phyloP scores from a whole-genome alignment of 2,329 filamentous ascomycete genomes.

The Ceratocystis eucalypticola region DNA sequence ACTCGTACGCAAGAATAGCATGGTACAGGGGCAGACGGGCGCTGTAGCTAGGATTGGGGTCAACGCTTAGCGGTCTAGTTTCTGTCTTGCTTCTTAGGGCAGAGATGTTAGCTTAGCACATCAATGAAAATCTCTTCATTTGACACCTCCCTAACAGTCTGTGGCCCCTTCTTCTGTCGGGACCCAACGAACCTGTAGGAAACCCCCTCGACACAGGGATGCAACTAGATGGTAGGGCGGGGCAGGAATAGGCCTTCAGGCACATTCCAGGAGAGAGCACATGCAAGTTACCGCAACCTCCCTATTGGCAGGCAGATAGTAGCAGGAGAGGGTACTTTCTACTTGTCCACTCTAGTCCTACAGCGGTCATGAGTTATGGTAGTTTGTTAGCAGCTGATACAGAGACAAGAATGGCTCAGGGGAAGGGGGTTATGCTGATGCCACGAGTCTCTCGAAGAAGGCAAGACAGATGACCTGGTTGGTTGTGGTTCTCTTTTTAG shows the following conservation, averaged over 20 bases:
- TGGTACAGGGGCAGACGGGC: too few relatives aligned
- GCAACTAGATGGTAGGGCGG: neutral
- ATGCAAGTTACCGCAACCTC: neutral
- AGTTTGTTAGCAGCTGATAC: conserved; percentile 3
- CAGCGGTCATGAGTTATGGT: neutral
- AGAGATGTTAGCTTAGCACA: neutral
- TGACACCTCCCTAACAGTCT: neutral
- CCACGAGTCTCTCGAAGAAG: neutral
- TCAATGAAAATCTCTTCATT: neutral
- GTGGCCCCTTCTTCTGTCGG: neutral
- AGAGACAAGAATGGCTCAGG: conserved; percentile 1
- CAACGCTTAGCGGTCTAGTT: too few relatives aligned
- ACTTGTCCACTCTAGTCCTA: neutral
- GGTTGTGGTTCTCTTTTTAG: neutral
- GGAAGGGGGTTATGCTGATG: neutral
- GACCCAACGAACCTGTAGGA: neutral
- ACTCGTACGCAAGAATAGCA: too few relatives aligned
- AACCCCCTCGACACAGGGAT: neutral
- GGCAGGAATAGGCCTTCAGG: neutral
- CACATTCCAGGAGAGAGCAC: neutral
- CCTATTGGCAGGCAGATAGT: neutral
- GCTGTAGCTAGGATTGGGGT: too few relatives aligned
- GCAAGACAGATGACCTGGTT: neutral
- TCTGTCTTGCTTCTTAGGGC: too few relatives aligned
- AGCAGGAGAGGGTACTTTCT: neutral